Evolutionary conservation across 2,329 filamentous ascomycete species (phyloP), one percentile per base, ranked within the genome.

Genomic region (Aspergillus calidoustus): DNA sequence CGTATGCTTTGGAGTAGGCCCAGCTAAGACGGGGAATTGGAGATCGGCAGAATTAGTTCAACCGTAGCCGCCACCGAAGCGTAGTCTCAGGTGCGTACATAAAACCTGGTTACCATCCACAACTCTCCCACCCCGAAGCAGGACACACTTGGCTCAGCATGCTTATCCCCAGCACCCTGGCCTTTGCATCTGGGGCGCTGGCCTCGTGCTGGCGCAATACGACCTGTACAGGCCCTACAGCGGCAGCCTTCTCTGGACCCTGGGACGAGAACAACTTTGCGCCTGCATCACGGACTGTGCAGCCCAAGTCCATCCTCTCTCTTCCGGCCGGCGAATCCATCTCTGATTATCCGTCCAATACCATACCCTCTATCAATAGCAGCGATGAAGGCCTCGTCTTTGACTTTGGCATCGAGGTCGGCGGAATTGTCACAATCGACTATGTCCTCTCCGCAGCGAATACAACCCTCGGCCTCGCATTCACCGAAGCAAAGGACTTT

Each of bases 251-350:
- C 63, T 78, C 80, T 2, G 86, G 86, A 0, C 73, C 74, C 17
- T 89, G 87, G 86, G 82, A 89, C 34, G 71, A 78, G 1, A 83
- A 86, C 66, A 88, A 85, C 53, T 87, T 82, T 65, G 82, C 86
- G 1, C 85, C 86, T 0, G 59, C 75, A 6, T 83, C 83, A 2
- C 78, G 87, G 41, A 83, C 72, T 4, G 79, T 87, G 3, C 68
- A 71, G 3, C 86, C 86, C 1, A 72, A 72, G 48, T 78, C 73
- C 17, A 75, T 82, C 22, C 76, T 83, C 4, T 76, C 76, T 1
- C 68, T 77, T 69, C 58, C 76, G 68, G 51, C 71, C 64, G 43
- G 53, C 62, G 61, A 57, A 75, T 49, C 60, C 58, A 64, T 51
- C 15, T 60, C 64, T n/a, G 54, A 67, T 11, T 76, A 68, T 71